Evolutionary conservation across 179 eudicot species (phyloP).

Genomic region (Gypsophila paniculata): DNA sequence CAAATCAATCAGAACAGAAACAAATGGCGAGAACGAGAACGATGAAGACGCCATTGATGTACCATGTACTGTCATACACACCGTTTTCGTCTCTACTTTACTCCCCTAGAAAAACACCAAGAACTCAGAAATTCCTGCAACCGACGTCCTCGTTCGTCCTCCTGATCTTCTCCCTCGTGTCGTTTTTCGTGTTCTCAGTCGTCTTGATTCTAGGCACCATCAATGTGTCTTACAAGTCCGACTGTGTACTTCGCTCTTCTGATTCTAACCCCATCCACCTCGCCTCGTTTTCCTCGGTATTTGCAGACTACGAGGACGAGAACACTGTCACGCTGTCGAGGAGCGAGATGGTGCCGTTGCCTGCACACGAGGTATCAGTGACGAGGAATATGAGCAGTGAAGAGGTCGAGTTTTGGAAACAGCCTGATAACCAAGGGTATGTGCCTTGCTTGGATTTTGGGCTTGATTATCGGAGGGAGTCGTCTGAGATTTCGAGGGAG

Average conservation of each 20-base stretch:
- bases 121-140: slow-evolving; percentile 24
- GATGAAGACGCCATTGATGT: slow-evolving; percentile 32
- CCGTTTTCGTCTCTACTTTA: slow-evolving; percentile 37
- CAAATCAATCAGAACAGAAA: too few relatives aligned
- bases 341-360: slow-evolving; percentile 57
- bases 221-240: slow-evolving; percentile 14
- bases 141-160: slow-evolving; percentile 28
- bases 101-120: slow-evolving; percentile 39
- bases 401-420: slow-evolving; percentile 55
- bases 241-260: slow-evolving; percentile 26
- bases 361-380: slow-evolving; percentile 30
- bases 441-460: slow-evolving; percentile 58
- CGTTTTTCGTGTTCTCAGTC: slow-evolving; percentile 30
- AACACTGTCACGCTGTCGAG: slow-evolving; percentile 25
- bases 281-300: slow-evolving; percentile 30
- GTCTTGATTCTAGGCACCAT: slow-evolving; percentile 24
- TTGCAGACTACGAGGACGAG: slow-evolving; percentile 6
- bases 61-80: slow-evolving; percentile 37
- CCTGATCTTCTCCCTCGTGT: slow-evolving; percentile 35
- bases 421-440: slow-evolving; percentile 55
- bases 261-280: slow-evolving; percentile 23
- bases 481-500: slow-evolving; percentile 40
- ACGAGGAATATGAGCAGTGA: slow-evolving; percentile 30
- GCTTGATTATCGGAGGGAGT: slow-evolving; percentile 44
- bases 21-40: slow-evolving; percentile 38